Conservation (phyloP, 83 land plant genomes). For the Picea engelmannii region DNA sequence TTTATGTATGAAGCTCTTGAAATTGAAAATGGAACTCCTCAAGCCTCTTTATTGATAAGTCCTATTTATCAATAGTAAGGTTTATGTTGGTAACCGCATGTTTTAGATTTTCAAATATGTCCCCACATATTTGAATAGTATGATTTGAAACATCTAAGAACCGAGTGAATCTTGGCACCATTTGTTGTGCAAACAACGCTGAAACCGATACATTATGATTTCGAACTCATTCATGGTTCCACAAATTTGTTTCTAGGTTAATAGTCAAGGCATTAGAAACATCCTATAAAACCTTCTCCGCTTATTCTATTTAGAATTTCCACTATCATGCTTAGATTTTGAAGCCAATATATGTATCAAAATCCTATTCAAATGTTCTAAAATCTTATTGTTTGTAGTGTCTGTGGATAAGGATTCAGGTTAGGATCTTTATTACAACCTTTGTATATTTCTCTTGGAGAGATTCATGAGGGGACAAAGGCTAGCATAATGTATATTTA, state of each 20-base stretch:
- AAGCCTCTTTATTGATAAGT: slow-evolving; percentile 77
- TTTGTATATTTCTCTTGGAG: not conserved
- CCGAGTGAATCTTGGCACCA: too few species aligned
- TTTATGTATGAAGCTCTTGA: slow-evolving; percentile 86
- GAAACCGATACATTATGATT: too few species aligned
- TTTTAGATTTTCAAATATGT: too few species aligned
- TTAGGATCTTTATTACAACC: not conserved
- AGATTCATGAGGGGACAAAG: too few species aligned
- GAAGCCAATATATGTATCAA: not conserved
- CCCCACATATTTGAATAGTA: too few species aligned
- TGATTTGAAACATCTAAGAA: too few species aligned
- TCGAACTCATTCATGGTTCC: too few species aligned
- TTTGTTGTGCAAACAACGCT: too few species aligned
- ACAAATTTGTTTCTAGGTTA: too few species aligned
- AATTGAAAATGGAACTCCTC: slow-evolving; percentile 82
- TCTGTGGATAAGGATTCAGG: not conserved
- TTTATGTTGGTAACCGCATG: too few species aligned
- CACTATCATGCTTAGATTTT: not conserved
- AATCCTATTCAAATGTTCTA: slow-evolving; percentile 1
- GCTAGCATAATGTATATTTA: too few species aligned
- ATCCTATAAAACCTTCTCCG: not conserved
- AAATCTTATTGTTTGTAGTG: not conserved
- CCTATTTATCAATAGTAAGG: slow-evolving; percentile 60
- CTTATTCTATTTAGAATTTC: slow-evolving; percentile 7
- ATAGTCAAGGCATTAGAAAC: too few species aligned